These are phyloP conservation scores for Leishmania major DNA, from an alignment of 208 protist genomes.

Conservation along the genomic window DNA sequence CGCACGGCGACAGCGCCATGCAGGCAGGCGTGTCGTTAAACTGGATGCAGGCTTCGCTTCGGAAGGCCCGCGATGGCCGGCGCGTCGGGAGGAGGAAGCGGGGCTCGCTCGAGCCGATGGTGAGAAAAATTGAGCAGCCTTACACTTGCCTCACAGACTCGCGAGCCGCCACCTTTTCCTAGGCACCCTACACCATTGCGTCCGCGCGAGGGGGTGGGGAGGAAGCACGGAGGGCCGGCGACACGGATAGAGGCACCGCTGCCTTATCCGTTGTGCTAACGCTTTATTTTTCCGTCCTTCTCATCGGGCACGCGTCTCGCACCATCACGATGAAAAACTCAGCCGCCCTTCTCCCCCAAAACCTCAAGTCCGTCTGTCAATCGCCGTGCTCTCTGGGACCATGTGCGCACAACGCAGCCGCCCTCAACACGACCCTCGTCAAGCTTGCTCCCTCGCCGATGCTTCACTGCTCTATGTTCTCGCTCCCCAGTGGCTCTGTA, in stretches of 20 bases:
- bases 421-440: neutral
- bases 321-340: neutral
- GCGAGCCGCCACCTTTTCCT: neutral
- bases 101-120: slow-evolving; percentile 42
- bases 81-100: slow-evolving; percentile 29
- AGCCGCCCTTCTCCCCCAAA: neutral
- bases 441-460: neutral
- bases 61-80: slow-evolving; percentile 2
- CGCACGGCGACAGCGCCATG: slow-evolving; percentile 26
- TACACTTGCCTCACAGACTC: neutral
- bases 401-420: neutral
- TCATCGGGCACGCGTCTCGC: neutral
- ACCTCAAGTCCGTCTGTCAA: neutral
- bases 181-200: neutral
- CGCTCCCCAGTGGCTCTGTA: neutral
- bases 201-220: no score
- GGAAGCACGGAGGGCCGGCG: no score
- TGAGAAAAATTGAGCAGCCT: slow-evolving; percentile 12
- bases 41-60: slow-evolving; percentile 22
- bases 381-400: neutral
- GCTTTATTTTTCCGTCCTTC: neutral
- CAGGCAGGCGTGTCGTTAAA: slow-evolving; percentile 49
- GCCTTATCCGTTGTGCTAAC: neutral
- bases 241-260: neutral
- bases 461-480: neutral